Conservation (phyloP, 768 basidiomycete species). For the Mycena haematopus region DNA sequence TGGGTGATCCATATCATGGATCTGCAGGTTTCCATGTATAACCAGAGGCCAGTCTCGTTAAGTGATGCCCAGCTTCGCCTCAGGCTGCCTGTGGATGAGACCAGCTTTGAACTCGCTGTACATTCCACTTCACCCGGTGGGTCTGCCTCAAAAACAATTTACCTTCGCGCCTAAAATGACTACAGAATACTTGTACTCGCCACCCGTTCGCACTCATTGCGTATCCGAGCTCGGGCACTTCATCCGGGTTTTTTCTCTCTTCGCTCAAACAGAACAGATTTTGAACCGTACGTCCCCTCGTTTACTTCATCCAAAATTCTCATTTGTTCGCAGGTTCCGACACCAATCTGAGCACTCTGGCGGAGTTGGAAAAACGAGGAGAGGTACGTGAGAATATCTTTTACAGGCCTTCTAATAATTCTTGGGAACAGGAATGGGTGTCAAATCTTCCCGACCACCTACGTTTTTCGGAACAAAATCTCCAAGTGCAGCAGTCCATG, state of each 20-base stretch:
- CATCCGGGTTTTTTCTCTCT: slow-evolving; percentile 70
- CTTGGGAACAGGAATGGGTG: slow-evolving; percentile 60
- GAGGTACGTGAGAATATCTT: slow-evolving; percentile 43
- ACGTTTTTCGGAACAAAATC: slow-evolving; percentile 71
- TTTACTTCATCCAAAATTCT: slow-evolving; percentile 9
- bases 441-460: slow-evolving; percentile 73
- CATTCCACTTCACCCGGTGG: slow-evolving; percentile 60
- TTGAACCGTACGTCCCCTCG: slow-evolving; percentile 49
- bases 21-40: slow-evolving; percentile 44
- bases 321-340: slow-evolving; percentile 41
- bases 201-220: slow-evolving; percentile 63
- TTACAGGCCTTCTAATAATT: slow-evolving; percentile 4
- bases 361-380: slow-evolving; percentile 49
- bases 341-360: slow-evolving; percentile 41
- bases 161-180: neutral
- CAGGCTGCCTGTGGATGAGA: slow-evolving; percentile 81
- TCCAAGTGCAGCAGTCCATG: slow-evolving; percentile 74
- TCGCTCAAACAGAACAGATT: slow-evolving; percentile 65
- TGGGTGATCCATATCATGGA: slow-evolving; percentile 78
- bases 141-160: slow-evolving; percentile 30
- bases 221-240: slow-evolving; percentile 81
- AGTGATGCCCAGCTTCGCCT: slow-evolving; percentile 57
- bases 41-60: slow-evolving; percentile 27
- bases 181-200: slow-evolving; percentile 74
- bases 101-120: slow-evolving; percentile 77